Evolutionary conservation across 1,284 basidiomycete species (phyloP).

Genomic region (Earliella scabrosa): DNA sequence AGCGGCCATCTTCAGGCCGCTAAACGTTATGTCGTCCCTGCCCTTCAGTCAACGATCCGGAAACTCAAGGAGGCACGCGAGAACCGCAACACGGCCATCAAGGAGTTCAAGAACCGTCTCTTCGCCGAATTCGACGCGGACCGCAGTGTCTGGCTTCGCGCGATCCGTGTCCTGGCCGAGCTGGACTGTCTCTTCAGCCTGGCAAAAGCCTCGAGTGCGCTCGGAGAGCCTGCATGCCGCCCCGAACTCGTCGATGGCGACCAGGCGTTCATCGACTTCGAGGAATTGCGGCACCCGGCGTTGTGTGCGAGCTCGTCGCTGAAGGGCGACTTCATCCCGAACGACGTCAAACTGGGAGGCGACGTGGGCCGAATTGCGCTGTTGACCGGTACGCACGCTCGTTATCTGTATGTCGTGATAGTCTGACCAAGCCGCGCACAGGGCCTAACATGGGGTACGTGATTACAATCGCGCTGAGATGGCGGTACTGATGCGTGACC

Average conservation of each 20-base stretch:
- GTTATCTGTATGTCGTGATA: not conserved
- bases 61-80: slow-evolving; percentile 92
- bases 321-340: slow-evolving; percentile 89
- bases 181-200: slow-evolving; percentile 95
- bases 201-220: slow-evolving; percentile 86
- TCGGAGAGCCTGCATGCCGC: slow-evolving; percentile 93
- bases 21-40: slow-evolving; percentile 78
- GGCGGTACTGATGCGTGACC: not conserved
- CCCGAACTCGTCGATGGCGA: slow-evolving; percentile 87
- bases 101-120: slow-evolving; percentile 81
- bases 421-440: slow-evolving; percentile 29
- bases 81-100: slow-evolving; percentile 78
- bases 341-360: slow-evolving; percentile 88
- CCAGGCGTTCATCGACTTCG: slow-evolving; percentile 80
- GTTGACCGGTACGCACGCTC: slow-evolving; percentile 85
- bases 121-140: slow-evolving; percentile 89
- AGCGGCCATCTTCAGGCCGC: too few species aligned
- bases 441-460: slow-evolving; percentile 91
- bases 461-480: not conserved
- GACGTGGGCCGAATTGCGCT: slow-evolving; percentile 81
- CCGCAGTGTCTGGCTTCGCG: slow-evolving; percentile 77
- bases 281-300: slow-evolving; percentile 87
- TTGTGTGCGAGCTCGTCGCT: slow-evolving; percentile 62
- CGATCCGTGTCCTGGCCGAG: slow-evolving; percentile 81
- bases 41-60: slow-evolving; percentile 73